phyloP scores from a whole-genome alignment of 1,284 basidiomycete species.

The Blastosporella zonata region DNA sequence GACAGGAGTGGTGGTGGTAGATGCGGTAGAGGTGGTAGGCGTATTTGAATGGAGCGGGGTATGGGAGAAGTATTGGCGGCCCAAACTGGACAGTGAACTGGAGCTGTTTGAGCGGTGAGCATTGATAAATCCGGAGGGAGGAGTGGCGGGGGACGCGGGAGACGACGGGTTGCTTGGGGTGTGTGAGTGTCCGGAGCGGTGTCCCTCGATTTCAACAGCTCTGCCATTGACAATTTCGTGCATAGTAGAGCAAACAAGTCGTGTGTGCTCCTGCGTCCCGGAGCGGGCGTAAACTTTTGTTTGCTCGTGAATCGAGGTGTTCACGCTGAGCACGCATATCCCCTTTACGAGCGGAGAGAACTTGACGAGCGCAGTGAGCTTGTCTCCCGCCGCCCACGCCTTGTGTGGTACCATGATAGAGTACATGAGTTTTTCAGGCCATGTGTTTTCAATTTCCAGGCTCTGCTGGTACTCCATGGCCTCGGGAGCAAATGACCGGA shows the following conservation, averaged over 20 bases:
- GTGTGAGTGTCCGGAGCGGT: conserved; percentile 3
- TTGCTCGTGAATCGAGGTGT: conserved; percentile 74
- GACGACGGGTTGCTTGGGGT: conserved; percentile 7
- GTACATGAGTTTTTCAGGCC: conserved; percentile 95
- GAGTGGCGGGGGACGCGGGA: conserved; percentile 13
- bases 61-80: conserved; percentile 2
- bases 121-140: conserved; percentile 4
- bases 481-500: conserved; percentile 75
- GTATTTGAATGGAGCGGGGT: conserved; percentile 4
- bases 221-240: conserved; percentile 72
- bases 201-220: conserved; percentile 41
- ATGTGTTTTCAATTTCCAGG: conserved; percentile 92
- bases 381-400: conserved; percentile 89
- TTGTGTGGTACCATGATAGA: conserved; percentile 84
- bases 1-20: conserved; percentile 16
- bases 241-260: conserved; percentile 59
- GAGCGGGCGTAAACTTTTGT: conserved; percentile 61
- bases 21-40: conserved; percentile 4
- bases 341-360: conserved; percentile 88
- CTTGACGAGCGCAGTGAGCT: conserved; percentile 78
- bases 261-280: conserved; percentile 59
- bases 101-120: conserved; percentile 9
- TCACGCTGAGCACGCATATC: conserved; percentile 65
- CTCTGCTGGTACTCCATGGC: conserved; percentile 94
- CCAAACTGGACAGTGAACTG: conserved; percentile 10